A percentile compares a stretch with the other conserved stretches of the same genome.
These are phyloP conservation scores for Myxozyma lipomycoides DNA, from an alignment of 805 yeast genomes.

Conservation along the genomic window DNA sequence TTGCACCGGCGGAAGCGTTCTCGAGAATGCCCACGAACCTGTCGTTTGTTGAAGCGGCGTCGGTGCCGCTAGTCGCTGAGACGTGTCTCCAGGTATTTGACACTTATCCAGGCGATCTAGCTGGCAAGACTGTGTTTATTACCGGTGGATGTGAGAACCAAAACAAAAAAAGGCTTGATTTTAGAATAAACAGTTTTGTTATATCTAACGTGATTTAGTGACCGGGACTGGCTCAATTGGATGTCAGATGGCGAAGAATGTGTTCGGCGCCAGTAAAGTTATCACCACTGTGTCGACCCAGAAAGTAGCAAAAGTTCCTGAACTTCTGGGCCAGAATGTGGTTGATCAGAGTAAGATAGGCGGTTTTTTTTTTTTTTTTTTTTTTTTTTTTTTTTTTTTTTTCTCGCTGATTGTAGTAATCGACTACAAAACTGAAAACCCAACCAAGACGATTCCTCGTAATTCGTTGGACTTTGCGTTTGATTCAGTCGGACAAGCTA, in stretches of 20 bases:
- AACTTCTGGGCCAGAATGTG: constrained; percentile 26
- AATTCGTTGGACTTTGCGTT: constrained; percentile 22
- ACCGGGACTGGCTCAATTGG: constrained; percentile 25
- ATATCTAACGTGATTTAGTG: too few species aligned
- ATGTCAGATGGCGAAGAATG: constrained; percentile 28
- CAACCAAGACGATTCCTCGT: constrained; percentile 17
- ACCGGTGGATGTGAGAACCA: constrained; percentile 25
- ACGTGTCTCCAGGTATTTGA: constrained; percentile 25
- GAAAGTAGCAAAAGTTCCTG: constrained; percentile 19
- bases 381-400: too few species aligned
- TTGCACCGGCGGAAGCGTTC: constrained; percentile 6
- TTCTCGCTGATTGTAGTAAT: too few species aligned
- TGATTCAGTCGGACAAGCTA: constrained; percentile 25
- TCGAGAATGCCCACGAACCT: constrained; percentile 23
- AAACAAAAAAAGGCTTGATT: constrained; percentile 20
- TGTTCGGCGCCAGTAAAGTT: constrained; percentile 27
- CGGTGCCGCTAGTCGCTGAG: constrained; percentile 24
- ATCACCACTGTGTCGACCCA: constrained; percentile 28
- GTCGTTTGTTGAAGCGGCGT: constrained; percentile 27
- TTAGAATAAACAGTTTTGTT: constrained; percentile 1
- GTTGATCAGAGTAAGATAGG: constrained; percentile 25
- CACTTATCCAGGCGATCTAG: constrained; percentile 1
- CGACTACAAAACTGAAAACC: constrained; percentile 28
- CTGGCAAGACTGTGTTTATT: constrained; percentile 26
- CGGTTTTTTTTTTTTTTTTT: background rate